phyloP scores from a whole-genome alignment of 225 moss, liverwort and hornwort genomes.

The Takakia lepidozioides region DNA sequence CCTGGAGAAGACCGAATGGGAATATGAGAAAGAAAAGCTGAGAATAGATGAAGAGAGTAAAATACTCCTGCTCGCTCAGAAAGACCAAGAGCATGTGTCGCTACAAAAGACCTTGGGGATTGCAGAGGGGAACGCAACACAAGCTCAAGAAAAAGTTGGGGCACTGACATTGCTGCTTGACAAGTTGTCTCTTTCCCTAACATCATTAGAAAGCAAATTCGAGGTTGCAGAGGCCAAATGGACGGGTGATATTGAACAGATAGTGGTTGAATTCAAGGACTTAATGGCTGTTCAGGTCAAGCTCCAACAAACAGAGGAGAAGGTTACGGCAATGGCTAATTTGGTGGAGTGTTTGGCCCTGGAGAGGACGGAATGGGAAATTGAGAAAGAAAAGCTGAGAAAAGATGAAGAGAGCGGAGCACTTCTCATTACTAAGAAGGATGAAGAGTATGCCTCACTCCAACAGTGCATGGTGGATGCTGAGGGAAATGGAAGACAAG shows the following conservation, averaged over 20 bases:
- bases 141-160: slow-evolving; percentile 41
- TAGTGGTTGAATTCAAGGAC: slow-evolving; percentile 12
- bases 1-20: too few relatives aligned
- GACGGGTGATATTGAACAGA: slow-evolving; percentile 11
- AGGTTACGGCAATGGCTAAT: slow-evolving; percentile 17
- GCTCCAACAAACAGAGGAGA: slow-evolving; percentile 19
- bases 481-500: slow-evolving; percentile 13
- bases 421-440: slow-evolving; percentile 27
- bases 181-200: slow-evolving; percentile 16
- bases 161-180: slow-evolving; percentile 36
- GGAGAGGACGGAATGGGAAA: too few relatives aligned
- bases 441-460: slow-evolving; percentile 14
- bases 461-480: slow-evolving; percentile 21
- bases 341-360: slow-evolving; percentile 26
- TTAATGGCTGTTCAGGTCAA: slow-evolving; percentile 11
- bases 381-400: too few relatives aligned
- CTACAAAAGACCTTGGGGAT: slow-evolving; percentile 22
- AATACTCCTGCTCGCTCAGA: slow-evolving; percentile 23
- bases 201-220: slow-evolving; percentile 7
- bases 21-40: too few relatives aligned
- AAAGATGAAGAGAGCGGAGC: too few relatives aligned
- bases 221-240: slow-evolving; percentile 2
- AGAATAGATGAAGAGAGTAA: too few relatives aligned
- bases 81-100: slow-evolving; percentile 14
- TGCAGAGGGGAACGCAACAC: slow-evolving; percentile 11